Conservation (phyloP, 2,329 filamentous ascomycete genomes). For the Pseudonectria buxi region DNA sequence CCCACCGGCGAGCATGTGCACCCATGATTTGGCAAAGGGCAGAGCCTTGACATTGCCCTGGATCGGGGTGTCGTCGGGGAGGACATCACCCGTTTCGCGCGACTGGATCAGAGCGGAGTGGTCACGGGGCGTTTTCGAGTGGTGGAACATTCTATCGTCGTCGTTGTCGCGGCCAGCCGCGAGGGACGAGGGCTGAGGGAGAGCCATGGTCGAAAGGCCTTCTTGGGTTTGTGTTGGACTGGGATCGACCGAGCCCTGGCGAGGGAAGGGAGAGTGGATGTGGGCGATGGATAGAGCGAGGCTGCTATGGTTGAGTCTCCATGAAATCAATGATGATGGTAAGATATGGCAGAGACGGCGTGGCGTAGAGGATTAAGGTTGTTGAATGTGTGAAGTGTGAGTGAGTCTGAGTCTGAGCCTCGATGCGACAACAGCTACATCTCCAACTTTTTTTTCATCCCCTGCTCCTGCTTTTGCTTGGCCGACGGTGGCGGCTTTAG, state of each 20-base stretch:
- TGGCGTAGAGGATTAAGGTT: too few relatives aligned
- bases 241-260: neutral
- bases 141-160: conserved; percentile 25
- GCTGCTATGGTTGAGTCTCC: neutral
- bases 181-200: conserved; percentile 22
- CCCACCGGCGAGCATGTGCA: conserved; percentile 88
- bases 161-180: conserved; percentile 19
- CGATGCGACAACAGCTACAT: neutral
- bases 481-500: conserved; percentile 7
- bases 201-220: conserved; percentile 24
- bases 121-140: conserved; percentile 24
- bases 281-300: neutral
- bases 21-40: conserved; percentile 72
- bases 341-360: too few relatives aligned
- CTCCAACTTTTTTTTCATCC: conserved; percentile 13
- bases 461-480: conserved; percentile 8
- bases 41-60: conserved; percentile 31
- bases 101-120: conserved; percentile 47
- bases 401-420: too few relatives aligned
- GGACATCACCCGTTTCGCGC: conserved; percentile 52
- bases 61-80: conserved; percentile 36
- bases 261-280: neutral
- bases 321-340: too few relatives aligned
- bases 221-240: neutral
- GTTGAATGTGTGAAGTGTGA: too few relatives aligned